Evolutionary conservation across 768 basidiomycete genomes (phyloP).

Genomic region (Pluteus cervinus): DNA sequence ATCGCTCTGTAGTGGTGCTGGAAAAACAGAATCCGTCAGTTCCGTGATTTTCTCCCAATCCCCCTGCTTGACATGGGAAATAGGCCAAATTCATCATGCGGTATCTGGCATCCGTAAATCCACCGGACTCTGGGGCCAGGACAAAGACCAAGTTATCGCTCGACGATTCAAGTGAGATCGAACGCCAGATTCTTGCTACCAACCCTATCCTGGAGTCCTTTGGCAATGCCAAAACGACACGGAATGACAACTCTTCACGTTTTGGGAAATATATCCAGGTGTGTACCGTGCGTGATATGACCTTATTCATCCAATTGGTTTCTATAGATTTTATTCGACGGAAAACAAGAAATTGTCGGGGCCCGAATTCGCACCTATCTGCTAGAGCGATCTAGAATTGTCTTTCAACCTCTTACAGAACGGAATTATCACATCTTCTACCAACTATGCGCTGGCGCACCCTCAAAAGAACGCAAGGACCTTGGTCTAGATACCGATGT

Average conservation of each 20-base stretch:
- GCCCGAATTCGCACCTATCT: conserved; percentile 99
- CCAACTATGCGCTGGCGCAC: conserved; percentile 95
- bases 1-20: conserved; percentile 74
- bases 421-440: conserved; percentile 99
- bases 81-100: conserved; percentile 99
- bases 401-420: conserved; percentile 95
- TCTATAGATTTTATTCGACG: conserved; percentile 94
- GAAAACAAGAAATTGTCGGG: conserved; percentile 93
- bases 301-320: conserved; percentile 7
- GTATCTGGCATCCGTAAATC: conserved; percentile 97
- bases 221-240: conserved; percentile 98
- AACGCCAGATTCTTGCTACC: conserved; percentile 96
- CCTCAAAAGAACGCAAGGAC: conserved; percentile 91
- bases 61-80: neutral
- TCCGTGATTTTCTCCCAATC: conserved; percentile 1
- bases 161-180: conserved; percentile 90
- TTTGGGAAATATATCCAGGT: conserved; percentile 99
- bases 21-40: conserved; percentile 94
- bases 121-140: conserved; percentile 56
- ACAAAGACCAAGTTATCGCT: conserved; percentile 65
- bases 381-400: conserved; percentile 93
- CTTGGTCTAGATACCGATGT: conserved; percentile 84
- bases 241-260: conserved; percentile 98
- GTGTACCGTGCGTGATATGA: conserved; percentile 13
- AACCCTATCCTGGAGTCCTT: conserved; percentile 99